These are phyloP conservation scores for Petunia secreta DNA, from an alignment of 257 asterid genomes.

Conservation along the genomic window DNA sequence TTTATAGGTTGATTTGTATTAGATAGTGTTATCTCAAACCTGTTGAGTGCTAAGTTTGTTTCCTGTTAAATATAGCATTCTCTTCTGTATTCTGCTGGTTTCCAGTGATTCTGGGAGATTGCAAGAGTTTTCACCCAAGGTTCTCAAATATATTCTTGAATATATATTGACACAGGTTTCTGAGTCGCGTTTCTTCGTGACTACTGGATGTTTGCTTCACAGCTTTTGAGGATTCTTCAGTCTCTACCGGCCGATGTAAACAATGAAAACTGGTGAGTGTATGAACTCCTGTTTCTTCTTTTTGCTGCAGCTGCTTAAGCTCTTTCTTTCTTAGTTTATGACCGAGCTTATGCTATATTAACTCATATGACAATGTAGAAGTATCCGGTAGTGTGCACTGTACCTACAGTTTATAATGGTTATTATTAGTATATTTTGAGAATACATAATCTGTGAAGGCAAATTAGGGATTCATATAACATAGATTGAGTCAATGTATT, in stretches of 20 bases:
- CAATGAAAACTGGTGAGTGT: conserved; percentile 54
- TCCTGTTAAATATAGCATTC: not conserved
- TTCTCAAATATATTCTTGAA: not conserved
- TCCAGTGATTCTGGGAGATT: not conserved
- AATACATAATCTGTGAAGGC: no score
- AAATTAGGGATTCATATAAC: not conserved
- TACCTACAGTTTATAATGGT: not conserved
- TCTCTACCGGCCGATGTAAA: conserved; percentile 53
- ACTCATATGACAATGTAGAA: no score
- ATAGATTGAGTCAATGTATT: not conserved
- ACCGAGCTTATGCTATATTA: no score
- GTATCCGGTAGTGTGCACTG: no score
- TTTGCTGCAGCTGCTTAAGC: conserved; percentile 10
- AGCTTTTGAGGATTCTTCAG: conserved; percentile 60
- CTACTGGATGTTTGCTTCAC: conserved; percentile 63
- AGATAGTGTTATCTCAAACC: not conserved
- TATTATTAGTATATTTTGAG: not conserved
- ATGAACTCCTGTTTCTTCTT: conserved; percentile 9
- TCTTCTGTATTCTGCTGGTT: not conserved
- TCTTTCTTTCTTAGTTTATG: no score
- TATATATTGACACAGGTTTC: not conserved
- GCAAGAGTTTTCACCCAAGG: not conserved
- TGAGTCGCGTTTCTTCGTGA: conserved; percentile 28
- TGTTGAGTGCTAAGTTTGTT: not conserved
- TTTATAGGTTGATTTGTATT: not conserved